These are phyloP conservation scores for Lanmaoa pseudosensibilis DNA, from an alignment of 768 basidiomycete genomes.

Conservation along the genomic window DNA sequence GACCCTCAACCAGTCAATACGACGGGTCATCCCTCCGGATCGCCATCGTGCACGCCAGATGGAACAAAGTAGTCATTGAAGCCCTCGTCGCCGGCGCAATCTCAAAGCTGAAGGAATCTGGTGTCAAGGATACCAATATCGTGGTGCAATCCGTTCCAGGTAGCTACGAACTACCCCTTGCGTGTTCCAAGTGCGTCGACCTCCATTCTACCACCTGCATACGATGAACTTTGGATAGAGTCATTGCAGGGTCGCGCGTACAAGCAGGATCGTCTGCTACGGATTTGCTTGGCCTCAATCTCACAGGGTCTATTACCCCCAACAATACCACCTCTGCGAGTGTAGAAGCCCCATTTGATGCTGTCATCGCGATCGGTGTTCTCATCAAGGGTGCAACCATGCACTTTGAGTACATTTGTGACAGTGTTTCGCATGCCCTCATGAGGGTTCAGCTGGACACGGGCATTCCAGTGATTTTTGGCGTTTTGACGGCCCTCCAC, in stretches of 20 bases:
- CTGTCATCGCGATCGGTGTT: conserved; percentile 95
- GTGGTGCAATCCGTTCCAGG: conserved; percentile 91
- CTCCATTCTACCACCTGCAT: not conserved
- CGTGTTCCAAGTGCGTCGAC: conserved; percentile 74
- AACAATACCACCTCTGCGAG: conserved; percentile 28
- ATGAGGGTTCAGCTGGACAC: conserved; percentile 95
- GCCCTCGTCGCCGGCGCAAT: conserved; percentile 80
- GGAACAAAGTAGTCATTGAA: conserved; percentile 89
- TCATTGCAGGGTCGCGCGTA: conserved; percentile 85
- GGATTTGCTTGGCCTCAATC: conserved; percentile 66
- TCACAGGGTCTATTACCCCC: conserved; percentile 38
- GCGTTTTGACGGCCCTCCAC: conserved; percentile 87
- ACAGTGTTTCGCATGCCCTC: conserved; percentile 87
- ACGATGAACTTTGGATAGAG: conserved; percentile 44
- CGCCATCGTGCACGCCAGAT: conserved; percentile 93
- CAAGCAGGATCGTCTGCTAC: conserved; percentile 77
- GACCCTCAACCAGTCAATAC: conserved; percentile 58
- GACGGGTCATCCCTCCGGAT: conserved; percentile 83
- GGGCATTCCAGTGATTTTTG: conserved; percentile 93
- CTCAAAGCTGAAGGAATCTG: conserved; percentile 75
- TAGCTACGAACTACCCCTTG: conserved; percentile 89
- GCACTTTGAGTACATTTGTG: conserved; percentile 99
- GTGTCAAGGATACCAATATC: conserved; percentile 90
- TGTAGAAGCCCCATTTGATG: conserved; percentile 74
- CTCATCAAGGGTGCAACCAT: conserved; percentile 98